Conservation (phyloP, 768 basidiomycete species). For the Mycena rebaudengoi region DNA sequence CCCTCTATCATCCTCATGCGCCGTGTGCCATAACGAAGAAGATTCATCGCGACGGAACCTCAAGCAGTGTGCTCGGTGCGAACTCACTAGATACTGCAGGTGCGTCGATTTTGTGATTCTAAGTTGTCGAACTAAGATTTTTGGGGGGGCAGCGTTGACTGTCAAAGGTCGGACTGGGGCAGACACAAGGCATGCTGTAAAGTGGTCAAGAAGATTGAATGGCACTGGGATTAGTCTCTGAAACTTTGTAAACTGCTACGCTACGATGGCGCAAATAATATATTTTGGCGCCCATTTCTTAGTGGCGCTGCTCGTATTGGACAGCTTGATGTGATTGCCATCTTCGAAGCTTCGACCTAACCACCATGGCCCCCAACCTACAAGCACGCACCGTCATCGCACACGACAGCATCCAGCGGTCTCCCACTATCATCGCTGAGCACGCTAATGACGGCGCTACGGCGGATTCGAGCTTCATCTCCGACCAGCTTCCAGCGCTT, state of each 20-base stretch:
- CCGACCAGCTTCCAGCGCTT: slow-evolving; percentile 35
- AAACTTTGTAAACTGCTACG: background rate
- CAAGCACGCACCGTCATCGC: background rate
- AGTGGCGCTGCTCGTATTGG: background rate
- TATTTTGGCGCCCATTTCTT: background rate
- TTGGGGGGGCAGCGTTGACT: slow-evolving; percentile 24
- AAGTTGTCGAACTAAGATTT: too few species aligned
- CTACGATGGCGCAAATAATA: background rate
- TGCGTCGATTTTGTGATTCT: background rate
- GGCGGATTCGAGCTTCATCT: slow-evolving; percentile 36
- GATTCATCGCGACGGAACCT: background rate
- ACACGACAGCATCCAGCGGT: slow-evolving; percentile 2
- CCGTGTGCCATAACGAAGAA: slow-evolving; percentile 13
- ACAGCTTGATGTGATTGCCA: background rate
- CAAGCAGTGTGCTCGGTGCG: slow-evolving; percentile 16
- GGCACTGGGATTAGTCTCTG: slow-evolving; percentile 10
- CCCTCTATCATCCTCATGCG: slow-evolving; percentile 14
- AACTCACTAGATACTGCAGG: slow-evolving; percentile 24
- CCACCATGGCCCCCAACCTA: background rate
- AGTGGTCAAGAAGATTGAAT: slow-evolving; percentile 20
- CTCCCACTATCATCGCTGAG: slow-evolving; percentile 32
- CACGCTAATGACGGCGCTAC: slow-evolving; percentile 40
- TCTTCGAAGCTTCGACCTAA: background rate
- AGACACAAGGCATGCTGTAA: slow-evolving; percentile 22
- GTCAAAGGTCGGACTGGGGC: slow-evolving; percentile 18